Conservation (phyloP, 31 red algal genomes). For the Pterothamnion heteromorphum region DNA sequence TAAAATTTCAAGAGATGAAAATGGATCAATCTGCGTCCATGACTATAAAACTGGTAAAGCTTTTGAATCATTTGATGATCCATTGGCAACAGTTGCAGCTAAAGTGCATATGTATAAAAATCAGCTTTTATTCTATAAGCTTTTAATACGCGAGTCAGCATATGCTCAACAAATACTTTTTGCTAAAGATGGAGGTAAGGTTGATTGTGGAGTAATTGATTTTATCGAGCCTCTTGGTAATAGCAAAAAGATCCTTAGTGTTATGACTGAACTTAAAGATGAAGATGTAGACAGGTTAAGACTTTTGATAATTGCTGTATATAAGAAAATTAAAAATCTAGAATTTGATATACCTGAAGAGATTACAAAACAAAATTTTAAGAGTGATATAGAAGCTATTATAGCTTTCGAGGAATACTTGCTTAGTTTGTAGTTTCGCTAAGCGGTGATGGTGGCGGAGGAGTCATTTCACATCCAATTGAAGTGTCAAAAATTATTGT, state of each 20-base stretch:
- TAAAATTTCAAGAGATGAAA: slow-evolving; percentile 11
- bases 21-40: not conserved
- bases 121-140: slow-evolving; percentile 22
- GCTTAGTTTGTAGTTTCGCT: too few relatives aligned
- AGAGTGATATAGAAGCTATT: too few relatives aligned
- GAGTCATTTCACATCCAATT: too few relatives aligned
- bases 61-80: not conserved
- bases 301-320: too few relatives aligned
- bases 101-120: not conserved
- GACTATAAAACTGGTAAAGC: slow-evolving; percentile 31
- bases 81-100: not conserved
- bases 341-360: too few relatives aligned
- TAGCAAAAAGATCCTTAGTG: not conserved
- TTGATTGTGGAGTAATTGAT: not conserved
- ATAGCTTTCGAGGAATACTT: too few relatives aligned
- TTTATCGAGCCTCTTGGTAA: slow-evolving; percentile 3
- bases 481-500: too few relatives aligned
- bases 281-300: too few relatives aligned
- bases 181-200: not conserved
- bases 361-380: too few relatives aligned
- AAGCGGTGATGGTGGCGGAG: too few relatives aligned
- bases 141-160: not conserved
- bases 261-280: too few relatives aligned
- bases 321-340: too few relatives aligned
- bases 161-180: not conserved